Percentiles rank a stretch among this genome's conserved stretches.
phyloP scores from a whole-genome alignment of 768 basidiomycete species.

The Mycena indigotica region DNA sequence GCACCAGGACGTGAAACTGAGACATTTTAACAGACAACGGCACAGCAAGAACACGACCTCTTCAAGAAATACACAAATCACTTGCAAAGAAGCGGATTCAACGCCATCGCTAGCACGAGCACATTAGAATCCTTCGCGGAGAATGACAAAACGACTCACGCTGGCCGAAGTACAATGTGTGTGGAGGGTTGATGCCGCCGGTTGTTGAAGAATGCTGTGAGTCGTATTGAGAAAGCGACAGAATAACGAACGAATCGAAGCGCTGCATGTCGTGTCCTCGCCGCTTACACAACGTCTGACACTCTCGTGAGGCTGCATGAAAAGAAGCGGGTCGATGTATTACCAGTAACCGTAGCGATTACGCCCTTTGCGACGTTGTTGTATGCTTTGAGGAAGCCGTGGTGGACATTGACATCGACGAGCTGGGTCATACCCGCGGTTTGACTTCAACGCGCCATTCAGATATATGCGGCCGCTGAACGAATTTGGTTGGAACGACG shows the following conservation, averaged over 20 bases:
- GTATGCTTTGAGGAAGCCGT: not conserved
- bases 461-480: too few species aligned
- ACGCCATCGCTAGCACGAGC: not conserved
- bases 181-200: not conserved
- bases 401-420: conserved; percentile 1
- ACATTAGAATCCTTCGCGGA: not conserved
- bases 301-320: conserved; percentile 4
- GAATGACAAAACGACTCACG: not conserved
- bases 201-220: not conserved
- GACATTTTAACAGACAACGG: too few species aligned
- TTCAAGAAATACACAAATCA: too few species aligned
- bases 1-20: too few species aligned
- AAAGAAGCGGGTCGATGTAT: conserved; percentile 11
- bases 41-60: too few species aligned
- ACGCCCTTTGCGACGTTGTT: conserved; percentile 5
- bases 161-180: conserved; percentile 1
- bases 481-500: too few species aligned
- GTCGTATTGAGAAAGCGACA: not conserved
- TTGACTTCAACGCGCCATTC: too few species aligned
- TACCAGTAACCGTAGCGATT: conserved; percentile 15
- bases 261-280: conserved; percentile 15
- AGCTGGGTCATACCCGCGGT: too few species aligned
- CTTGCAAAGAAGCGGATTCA: not conserved
- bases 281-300: conserved; percentile 2
- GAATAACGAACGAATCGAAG: conserved; percentile 5